Percentiles rank a stretch among this genome's conserved stretches.
Evolutionary conservation across 352 stramenopile genomes (phyloP).

Genomic region (Phytophthora sojae): DNA sequence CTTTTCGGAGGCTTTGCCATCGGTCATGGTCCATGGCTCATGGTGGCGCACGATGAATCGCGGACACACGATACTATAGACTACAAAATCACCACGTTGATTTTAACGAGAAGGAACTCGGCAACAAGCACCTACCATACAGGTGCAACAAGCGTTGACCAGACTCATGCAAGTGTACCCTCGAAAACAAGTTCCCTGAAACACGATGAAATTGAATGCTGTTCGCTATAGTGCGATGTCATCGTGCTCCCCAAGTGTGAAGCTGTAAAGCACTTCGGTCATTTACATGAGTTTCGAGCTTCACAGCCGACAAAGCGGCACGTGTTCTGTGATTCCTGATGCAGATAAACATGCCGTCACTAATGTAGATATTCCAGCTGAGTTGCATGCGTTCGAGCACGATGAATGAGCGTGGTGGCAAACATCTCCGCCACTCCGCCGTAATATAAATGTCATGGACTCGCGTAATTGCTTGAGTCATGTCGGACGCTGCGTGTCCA

Average conservation of each 20-base stretch:
- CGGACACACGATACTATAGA: no score
- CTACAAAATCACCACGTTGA: no score
- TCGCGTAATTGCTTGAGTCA: constrained; percentile 7
- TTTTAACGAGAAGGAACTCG: no score
- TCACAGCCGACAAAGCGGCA: background rate
- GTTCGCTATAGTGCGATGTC: background rate
- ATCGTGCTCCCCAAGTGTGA: background rate
- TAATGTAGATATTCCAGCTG: background rate
- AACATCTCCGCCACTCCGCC: no score
- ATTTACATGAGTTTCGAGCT: background rate
- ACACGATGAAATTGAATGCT: background rate
- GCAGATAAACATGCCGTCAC: background rate
- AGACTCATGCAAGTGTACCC: no score
- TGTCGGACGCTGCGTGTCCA: constrained; percentile 24
- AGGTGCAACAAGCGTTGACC: no score
- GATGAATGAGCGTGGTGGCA: background rate
- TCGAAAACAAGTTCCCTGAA: background rate
- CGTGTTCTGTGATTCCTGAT: background rate
- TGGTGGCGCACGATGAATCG: no score
- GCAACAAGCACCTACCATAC: no score
- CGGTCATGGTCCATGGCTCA: background rate
- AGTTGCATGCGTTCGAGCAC: background rate
- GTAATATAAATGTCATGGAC: constrained; percentile 24
- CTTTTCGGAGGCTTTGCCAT: background rate
- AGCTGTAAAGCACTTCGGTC: background rate